Evolutionary conservation across 805 yeast genomes (phyloP).

Genomic region (Monosporozyma unispora): DNA sequence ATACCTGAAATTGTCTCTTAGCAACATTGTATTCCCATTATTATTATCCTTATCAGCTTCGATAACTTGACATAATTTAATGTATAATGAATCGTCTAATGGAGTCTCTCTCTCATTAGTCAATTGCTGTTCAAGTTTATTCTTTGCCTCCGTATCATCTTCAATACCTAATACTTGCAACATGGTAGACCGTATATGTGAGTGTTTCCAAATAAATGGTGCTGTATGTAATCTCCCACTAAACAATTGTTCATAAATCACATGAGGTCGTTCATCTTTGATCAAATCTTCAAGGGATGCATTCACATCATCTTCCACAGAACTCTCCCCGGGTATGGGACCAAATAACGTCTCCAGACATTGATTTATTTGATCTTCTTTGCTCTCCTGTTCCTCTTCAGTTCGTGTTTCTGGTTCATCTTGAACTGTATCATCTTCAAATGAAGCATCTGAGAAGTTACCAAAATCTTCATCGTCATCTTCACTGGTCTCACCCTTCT

Average conservation of each 20-base stretch:
- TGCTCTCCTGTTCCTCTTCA: background rate
- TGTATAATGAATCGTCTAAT: constrained; percentile 17
- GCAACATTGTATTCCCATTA: constrained; percentile 2
- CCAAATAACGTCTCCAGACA: constrained; percentile 6
- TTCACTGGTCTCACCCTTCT: background rate
- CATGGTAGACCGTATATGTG: constrained; percentile 18
- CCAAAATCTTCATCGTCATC: constrained; percentile 28
- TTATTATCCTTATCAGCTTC: background rate
- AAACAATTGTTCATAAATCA: constrained; percentile 27
- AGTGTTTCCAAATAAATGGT: constrained; percentile 25
- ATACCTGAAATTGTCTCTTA: constrained; percentile 16
- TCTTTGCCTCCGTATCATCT: constrained; percentile 5
- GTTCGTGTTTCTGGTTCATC: background rate
- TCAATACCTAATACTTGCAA: constrained; percentile 22
- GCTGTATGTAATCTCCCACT: constrained; percentile 13
- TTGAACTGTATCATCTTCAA: constrained; percentile 10
- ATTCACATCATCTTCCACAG: background rate
- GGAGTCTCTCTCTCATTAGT: background rate
- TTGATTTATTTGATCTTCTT: background rate
- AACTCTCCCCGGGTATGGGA: background rate
- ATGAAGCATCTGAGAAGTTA: constrained; percentile 29
- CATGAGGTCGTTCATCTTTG: constrained; percentile 21
- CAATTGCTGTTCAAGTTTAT: background rate
- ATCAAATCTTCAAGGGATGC: constrained; percentile 12
- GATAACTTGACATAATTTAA: constrained; percentile 6